A percentile compares a stretch with the other conserved stretches of the same genome.
These are phyloP conservation scores for Apophysomyces ossiformis DNA, from an alignment of 371 early-diverging fungal species.

Conservation along the genomic window DNA sequence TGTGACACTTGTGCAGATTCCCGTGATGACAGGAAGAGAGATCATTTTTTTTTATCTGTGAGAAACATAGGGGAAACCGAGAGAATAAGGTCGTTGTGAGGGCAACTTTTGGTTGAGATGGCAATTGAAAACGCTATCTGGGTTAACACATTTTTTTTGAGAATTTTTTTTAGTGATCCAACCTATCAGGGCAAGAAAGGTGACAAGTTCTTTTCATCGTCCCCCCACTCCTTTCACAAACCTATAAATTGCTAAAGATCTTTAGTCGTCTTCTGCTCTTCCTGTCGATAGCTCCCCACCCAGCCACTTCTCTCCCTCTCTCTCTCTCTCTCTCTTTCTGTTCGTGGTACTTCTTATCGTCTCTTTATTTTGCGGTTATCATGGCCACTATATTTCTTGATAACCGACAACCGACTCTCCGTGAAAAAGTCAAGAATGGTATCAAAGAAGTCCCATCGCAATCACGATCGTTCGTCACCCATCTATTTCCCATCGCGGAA, in stretches of 20 bases:
- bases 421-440: neutral
- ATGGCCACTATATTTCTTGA: constrained; percentile 1
- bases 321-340: neutral
- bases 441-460: constrained; percentile 13
- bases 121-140: neutral
- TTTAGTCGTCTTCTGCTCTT: neutral
- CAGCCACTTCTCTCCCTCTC: neutral
- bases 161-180: constrained; percentile 1
- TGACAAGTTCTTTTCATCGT: constrained; percentile 6
- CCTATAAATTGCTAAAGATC: neutral
- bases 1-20: constrained; percentile 1
- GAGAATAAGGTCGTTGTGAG: too few relatives aligned
- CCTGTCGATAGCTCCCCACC: neutral
- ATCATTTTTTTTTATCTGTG: neutral
- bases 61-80: too few relatives aligned
- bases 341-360: neutral
- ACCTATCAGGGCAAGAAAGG: neutral
- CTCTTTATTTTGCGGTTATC: neutral
- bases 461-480: constrained; percentile 26
- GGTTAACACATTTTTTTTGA: neutral
- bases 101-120: neutral
- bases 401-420: neutral
- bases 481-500: constrained; percentile 63
- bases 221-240: neutral
- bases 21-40: constrained; percentile 2